These are phyloP conservation scores for Lactarius tabidus DNA, from an alignment of 768 basidiomycete species.

Conservation along the genomic window DNA sequence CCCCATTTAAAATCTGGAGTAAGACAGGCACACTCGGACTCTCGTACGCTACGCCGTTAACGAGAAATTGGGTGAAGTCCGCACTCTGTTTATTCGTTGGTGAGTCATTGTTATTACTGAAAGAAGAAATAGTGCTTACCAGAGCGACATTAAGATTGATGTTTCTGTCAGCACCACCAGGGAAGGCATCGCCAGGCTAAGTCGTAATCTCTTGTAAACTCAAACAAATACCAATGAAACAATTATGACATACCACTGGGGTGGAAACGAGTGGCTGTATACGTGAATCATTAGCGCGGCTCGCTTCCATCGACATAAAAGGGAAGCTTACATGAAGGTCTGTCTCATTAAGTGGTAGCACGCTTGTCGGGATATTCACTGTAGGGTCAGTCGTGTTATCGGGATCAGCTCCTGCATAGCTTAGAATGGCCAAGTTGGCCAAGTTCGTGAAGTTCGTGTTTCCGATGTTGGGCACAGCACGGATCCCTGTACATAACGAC, in stretches of 20 bases:
- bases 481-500: neutral
- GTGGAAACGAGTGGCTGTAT: neutral
- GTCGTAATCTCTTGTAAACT: neutral
- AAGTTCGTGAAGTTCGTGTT: neutral
- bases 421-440: constrained; percentile 24
- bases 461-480: neutral
- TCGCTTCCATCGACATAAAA: neutral
- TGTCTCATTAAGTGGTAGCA: constrained; percentile 6
- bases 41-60: constrained; percentile 37
- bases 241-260: constrained; percentile 15
- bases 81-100: neutral
- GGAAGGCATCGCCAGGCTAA: constrained; percentile 2
- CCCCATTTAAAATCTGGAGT: constrained; percentile 54
- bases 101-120: neutral
- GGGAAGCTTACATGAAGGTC: constrained; percentile 15
- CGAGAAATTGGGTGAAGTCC: constrained; percentile 27
- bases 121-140: neutral
- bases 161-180: constrained; percentile 13
- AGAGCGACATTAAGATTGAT: neutral
- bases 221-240: neutral
- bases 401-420: constrained; percentile 4
- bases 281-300: constrained; percentile 7
- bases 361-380: neutral
- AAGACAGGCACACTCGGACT: constrained; percentile 46
- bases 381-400: constrained; percentile 5